Conservation (phyloP, 208 protist genomes). For the Vickermania ingenoplastis region DNA sequence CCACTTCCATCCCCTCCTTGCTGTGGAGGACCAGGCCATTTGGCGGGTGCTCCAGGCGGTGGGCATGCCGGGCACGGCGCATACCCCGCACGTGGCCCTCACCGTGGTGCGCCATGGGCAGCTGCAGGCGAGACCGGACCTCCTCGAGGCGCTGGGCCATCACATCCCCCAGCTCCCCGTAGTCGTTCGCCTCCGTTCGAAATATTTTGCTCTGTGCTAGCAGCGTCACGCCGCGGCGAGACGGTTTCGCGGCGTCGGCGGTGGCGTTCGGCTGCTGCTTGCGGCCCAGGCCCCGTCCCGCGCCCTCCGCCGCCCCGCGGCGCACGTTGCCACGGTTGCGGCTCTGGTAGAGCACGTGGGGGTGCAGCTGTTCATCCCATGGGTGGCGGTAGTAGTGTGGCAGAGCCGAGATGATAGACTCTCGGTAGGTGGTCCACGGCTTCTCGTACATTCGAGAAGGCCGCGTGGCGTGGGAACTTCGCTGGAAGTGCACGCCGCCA, state of each 20-base stretch:
- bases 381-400: constrained; percentile 77
- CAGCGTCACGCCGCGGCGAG: constrained; percentile 25
- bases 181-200: constrained; percentile 60
- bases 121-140: background rate
- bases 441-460: constrained; percentile 32
- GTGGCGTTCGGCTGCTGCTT: background rate
- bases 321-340: constrained; percentile 25
- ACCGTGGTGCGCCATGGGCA: background rate
- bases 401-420: constrained; percentile 64
- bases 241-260: background rate
- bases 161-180: constrained; percentile 53
- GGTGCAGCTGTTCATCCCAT: constrained; percentile 63
- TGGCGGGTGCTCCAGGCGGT: constrained; percentile 9
- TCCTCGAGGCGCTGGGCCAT: constrained; percentile 12
- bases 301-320: background rate
- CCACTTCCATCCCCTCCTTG: constrained; percentile 61
- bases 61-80: constrained; percentile 3
- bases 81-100: constrained; percentile 3
- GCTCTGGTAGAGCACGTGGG: constrained; percentile 57
- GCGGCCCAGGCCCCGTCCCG: background rate
- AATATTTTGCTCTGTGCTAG: constrained; percentile 53
- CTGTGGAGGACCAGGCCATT: constrained; percentile 86
- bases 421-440: constrained; percentile 69
- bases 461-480: constrained; percentile 4
- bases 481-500: background rate